Evolutionary conservation across 1,284 basidiomycete species (phyloP).

Genomic region (Puccinia coronata): DNA sequence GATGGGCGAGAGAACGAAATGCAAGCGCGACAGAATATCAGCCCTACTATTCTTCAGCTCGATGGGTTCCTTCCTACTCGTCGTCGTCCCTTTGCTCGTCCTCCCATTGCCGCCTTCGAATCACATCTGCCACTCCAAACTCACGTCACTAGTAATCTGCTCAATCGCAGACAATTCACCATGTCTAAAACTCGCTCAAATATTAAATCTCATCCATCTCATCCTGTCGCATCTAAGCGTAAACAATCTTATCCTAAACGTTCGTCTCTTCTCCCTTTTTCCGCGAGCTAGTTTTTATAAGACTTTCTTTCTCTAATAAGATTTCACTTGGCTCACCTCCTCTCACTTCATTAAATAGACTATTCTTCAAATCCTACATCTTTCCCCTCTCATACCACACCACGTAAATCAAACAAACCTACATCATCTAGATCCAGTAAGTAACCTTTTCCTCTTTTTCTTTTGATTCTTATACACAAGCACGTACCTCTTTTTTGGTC

Average conservation of each 20-base stretch:
- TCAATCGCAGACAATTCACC: constrained; percentile 21
- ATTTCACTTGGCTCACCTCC: too few species aligned
- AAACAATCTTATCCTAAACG: constrained; percentile 46
- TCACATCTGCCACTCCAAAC: neutral
- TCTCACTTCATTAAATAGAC: too few species aligned
- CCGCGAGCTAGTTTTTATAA: too few species aligned
- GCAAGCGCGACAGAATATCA: neutral
- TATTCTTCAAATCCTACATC: too few species aligned
- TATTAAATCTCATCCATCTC: neutral
- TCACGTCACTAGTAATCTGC: neutral
- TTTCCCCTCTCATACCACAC: too few species aligned
- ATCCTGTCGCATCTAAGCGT: constrained; percentile 2
- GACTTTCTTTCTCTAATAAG: too few species aligned
- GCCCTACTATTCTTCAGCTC: neutral
- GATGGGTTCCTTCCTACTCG: neutral
- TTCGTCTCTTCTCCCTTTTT: constrained; percentile 12
- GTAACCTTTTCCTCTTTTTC: too few species aligned
- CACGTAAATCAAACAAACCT: too few species aligned
- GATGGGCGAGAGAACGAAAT: neutral
- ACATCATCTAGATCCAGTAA: too few species aligned
- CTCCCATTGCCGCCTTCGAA: neutral
- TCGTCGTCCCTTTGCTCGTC: neutral
- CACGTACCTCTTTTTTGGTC: neutral
- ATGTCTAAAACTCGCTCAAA: constrained; percentile 7
- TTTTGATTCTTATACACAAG: too few species aligned